Percentiles rank a stretch among this genome's conserved stretches.
Conservation (phyloP, 208 protist genomes). For the Porcisia hertigi region DNA sequence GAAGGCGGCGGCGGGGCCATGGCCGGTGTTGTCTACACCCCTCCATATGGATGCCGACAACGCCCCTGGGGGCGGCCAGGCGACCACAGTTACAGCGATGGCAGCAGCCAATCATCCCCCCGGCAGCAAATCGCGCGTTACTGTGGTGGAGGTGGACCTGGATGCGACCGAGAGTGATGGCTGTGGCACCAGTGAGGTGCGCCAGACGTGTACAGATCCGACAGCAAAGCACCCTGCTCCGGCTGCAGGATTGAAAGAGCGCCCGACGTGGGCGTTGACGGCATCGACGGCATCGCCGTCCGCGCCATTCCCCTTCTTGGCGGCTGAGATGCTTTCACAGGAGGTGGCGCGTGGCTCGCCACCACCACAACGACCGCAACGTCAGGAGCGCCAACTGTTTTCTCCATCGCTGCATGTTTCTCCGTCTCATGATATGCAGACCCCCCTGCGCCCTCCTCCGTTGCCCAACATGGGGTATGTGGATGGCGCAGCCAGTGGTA, state of each 20-base stretch:
- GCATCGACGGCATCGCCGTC: neutral
- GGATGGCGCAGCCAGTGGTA: neutral
- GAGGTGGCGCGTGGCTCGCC: neutral
- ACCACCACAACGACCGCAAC: neutral
- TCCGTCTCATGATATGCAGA: conserved; percentile 10
- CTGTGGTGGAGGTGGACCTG: conserved; percentile 28
- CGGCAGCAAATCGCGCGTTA: neutral
- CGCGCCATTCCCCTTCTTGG: neutral
- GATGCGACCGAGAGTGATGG: conserved; percentile 7
- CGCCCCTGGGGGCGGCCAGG: neutral
- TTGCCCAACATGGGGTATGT: conserved; percentile 30
- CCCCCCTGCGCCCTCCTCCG: conserved; percentile 18
- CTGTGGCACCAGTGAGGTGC: neutral
- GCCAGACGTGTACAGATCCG: neutral
- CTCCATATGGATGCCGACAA: conserved; percentile 11
- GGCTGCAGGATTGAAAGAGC: neutral
- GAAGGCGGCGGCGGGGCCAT: neutral
- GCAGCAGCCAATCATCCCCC: neutral
- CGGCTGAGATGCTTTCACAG: neutral
- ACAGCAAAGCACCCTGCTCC: neutral
- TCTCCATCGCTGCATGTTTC: neutral
- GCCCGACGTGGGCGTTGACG: neutral
- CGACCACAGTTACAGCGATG: neutral
- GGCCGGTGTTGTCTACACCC: neutral
- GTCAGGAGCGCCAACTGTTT: neutral